These are phyloP conservation scores for Plantago elongata DNA, from an alignment of 257 asterid species.

Conservation along the genomic window DNA sequence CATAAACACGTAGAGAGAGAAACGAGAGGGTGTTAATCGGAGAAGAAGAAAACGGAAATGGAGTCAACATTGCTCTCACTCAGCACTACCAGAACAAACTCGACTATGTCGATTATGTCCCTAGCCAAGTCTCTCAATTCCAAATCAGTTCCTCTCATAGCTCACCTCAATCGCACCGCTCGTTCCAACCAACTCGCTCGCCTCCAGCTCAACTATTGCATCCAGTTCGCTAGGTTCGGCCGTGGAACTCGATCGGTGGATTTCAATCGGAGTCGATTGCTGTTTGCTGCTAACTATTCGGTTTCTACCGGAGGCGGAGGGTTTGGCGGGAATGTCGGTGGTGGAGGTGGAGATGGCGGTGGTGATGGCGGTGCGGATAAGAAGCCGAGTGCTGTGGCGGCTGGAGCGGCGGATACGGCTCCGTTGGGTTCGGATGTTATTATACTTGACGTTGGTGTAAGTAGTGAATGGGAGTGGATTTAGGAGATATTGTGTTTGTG, in stretches of 20 bases:
- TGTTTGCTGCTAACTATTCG: slow-evolving; percentile 44
- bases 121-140: slow-evolving; percentile 42
- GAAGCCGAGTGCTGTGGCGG: slow-evolving; percentile 44
- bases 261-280: slow-evolving; percentile 27
- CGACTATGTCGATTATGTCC: slow-evolving; percentile 37
- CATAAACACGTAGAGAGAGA: slow-evolving; percentile 1
- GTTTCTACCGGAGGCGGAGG: slow-evolving; percentile 82
- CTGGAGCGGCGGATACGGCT: slow-evolving; percentile 49
- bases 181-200: slow-evolving; percentile 25
- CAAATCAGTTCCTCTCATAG: slow-evolving; percentile 39
- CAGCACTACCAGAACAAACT: slow-evolving; percentile 11
- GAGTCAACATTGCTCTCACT: slow-evolving; percentile 56
- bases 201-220: slow-evolving; percentile 32
- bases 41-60: slow-evolving; percentile 37
- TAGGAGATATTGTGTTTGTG: not conserved
- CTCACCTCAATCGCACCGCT: slow-evolving; percentile 45
- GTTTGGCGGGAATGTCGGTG: slow-evolving; percentile 49
- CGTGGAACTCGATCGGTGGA: slow-evolving; percentile 27
- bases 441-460: slow-evolving; percentile 85
- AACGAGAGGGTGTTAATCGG: not conserved
- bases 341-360: slow-evolving; percentile 45
- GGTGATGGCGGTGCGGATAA: slow-evolving; percentile 55
- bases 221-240: slow-evolving; percentile 30
- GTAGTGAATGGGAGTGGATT: slow-evolving; percentile 16
- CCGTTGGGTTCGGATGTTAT: slow-evolving; percentile 74